These are phyloP conservation scores for Knoxia roxburghii DNA, from an alignment of 257 asterid genomes.

Conservation along the genomic window DNA sequence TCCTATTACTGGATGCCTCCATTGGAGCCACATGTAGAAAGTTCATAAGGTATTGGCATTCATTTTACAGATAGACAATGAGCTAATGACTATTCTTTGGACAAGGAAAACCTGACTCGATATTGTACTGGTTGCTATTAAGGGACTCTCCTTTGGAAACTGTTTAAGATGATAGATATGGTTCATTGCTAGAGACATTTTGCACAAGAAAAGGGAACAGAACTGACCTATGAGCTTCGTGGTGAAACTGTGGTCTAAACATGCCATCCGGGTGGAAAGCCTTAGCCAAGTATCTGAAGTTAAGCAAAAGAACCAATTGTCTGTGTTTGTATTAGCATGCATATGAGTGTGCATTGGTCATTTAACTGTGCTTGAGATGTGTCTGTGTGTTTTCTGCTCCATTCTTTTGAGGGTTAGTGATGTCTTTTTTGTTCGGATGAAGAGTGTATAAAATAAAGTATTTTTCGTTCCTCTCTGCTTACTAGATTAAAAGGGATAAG, in stretches of 20 bases:
- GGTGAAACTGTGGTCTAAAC: too few relatives aligned
- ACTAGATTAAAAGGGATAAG: conserved; percentile 77
- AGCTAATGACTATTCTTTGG: not conserved
- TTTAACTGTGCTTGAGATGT: not conserved
- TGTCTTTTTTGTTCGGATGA: not conserved
- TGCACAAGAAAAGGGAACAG: too few relatives aligned
- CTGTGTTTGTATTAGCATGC: not conserved
- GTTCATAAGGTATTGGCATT: not conserved
- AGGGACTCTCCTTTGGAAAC: not conserved
- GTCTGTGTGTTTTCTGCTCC: too few relatives aligned
- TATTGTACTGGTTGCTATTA: not conserved
- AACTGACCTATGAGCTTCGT: too few relatives aligned
- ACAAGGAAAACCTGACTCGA: not conserved
- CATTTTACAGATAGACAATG: not conserved
- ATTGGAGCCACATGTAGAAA: not conserved
- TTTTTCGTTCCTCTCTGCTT: conserved; percentile 10
- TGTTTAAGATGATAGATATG: not conserved
- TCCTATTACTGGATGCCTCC: not conserved
- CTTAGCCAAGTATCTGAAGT: too few relatives aligned
- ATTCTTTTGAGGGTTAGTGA: not conserved
- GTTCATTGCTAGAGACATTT: too few relatives aligned
- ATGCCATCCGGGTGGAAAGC: too few relatives aligned
- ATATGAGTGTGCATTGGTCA: not conserved
- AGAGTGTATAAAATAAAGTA: not conserved
- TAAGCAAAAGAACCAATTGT: too few relatives aligned